A percentile compares a stretch with the other conserved stretches of the same genome.
These are phyloP conservation scores for Hyaloperonospora brassicae DNA, from an alignment of 352 stramenopile genomes.

Conservation along the genomic window DNA sequence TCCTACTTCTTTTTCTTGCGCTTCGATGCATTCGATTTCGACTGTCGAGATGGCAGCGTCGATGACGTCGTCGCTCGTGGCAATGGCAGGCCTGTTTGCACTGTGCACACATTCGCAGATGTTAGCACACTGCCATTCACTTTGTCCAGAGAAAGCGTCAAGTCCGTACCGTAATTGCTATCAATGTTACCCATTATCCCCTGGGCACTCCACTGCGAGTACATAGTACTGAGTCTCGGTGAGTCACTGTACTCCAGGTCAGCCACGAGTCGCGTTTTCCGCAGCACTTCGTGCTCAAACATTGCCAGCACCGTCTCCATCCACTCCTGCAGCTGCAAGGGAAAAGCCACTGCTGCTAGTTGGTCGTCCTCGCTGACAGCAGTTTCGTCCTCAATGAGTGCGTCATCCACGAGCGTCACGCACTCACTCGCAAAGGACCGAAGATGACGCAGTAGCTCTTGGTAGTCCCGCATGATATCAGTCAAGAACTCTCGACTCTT, in stretches of 20 bases:
- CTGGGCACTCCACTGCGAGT: slow-evolving; percentile 38
- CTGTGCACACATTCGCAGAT: slow-evolving; percentile 9
- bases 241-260: slow-evolving; percentile 50
- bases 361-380: slow-evolving; percentile 14
- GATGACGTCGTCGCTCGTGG: slow-evolving; percentile 16
- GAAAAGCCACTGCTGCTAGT: slow-evolving; percentile 14
- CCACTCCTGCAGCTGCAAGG: slow-evolving; percentile 49
- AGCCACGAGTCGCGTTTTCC: slow-evolving; percentile 45
- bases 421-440: slow-evolving; percentile 31
- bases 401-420: slow-evolving; percentile 26
- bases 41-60: slow-evolving; percentile 4
- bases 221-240: slow-evolving; percentile 25
- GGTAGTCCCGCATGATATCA: slow-evolving; percentile 43
- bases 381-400: slow-evolving; percentile 18
- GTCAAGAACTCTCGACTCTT: slow-evolving; percentile 50
- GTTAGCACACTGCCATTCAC: not conserved
- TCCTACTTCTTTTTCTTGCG: slow-evolving; percentile 39
- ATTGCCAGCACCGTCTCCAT: slow-evolving; percentile 66
- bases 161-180: slow-evolving; percentile 35
- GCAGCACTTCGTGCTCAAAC: slow-evolving; percentile 53
- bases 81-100: slow-evolving; percentile 35
- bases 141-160: not conserved
- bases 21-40: slow-evolving; percentile 12
- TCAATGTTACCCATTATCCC: slow-evolving; percentile 38
- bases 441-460: slow-evolving; percentile 38